Evolutionary conservation across 192 early-diverging fungal species (phyloP).

Genomic region (Hyaloraphidium curvatum): DNA sequence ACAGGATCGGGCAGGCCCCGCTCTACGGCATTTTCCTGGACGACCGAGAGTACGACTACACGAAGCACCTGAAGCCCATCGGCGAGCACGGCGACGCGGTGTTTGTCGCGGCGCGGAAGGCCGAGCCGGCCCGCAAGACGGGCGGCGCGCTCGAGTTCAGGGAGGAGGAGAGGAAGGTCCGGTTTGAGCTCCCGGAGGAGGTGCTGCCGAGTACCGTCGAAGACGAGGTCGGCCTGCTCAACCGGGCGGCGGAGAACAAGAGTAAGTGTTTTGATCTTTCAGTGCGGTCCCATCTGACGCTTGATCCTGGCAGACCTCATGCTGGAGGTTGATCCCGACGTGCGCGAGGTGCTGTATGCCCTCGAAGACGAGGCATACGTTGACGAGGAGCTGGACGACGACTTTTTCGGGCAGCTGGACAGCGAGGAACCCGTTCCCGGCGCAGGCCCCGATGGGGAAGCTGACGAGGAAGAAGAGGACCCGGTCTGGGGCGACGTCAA

Average conservation of each 20-base stretch:
- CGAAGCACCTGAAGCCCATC: conserved; percentile 72
- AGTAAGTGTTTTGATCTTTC: neutral
- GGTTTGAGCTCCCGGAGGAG: conserved; percentile 45
- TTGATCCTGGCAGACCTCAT: conserved; percentile 12
- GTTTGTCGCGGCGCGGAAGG: conserved; percentile 41
- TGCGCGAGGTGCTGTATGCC: conserved; percentile 80
- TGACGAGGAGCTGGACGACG: conserved; percentile 59
- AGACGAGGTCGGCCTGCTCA: conserved; percentile 45
- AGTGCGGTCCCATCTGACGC: neutral
- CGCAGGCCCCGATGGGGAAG: conserved; percentile 12
- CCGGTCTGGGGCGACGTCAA: conserved; percentile 26
- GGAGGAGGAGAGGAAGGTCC: conserved; percentile 29
- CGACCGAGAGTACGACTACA: conserved; percentile 86
- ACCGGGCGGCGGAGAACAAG: conserved; percentile 28
- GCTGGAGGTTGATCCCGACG: conserved; percentile 56
- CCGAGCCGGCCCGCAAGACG: conserved; percentile 8
- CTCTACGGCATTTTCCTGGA: conserved; percentile 80
- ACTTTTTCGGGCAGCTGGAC: conserved; percentile 64
- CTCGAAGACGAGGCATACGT: conserved; percentile 82
- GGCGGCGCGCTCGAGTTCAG: no score
- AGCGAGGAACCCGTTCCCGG: no score
- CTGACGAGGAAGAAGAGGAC: conserved; percentile 31
- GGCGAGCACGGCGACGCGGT: conserved; percentile 56
- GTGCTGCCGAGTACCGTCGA: conserved; percentile 56
- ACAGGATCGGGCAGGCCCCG: conserved; percentile 43